A percentile compares a stretch with the other conserved stretches of the same genome.
These are phyloP conservation scores for Paracamarosporium sp. DNA, from an alignment of 2,329 filamentous ascomycete genomes.

Conservation along the genomic window DNA sequence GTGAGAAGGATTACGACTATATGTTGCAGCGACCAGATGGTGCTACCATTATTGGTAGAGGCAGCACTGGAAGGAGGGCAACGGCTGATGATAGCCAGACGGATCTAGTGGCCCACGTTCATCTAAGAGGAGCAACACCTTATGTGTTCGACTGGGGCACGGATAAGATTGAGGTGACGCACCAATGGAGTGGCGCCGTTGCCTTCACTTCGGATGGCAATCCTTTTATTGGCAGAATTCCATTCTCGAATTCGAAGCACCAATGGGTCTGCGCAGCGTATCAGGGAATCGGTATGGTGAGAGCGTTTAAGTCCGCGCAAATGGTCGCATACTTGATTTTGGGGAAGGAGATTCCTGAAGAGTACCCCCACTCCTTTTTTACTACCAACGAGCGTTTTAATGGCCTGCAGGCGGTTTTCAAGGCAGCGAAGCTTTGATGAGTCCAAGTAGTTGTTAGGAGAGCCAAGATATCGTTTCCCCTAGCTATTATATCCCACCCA, in stretches of 20 bases:
- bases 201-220: neutral
- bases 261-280: neutral
- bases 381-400: neutral
- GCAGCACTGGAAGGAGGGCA: neutral
- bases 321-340: neutral
- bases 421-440: neutral
- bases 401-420: neutral
- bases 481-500: no score
- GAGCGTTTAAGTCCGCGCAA: neutral
- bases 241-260: neutral
- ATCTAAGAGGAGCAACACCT: neutral
- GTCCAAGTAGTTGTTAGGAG: neutral
- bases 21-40: neutral
- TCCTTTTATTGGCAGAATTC: neutral
- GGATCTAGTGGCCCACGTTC: neutral
- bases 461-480: no score
- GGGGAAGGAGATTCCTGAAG: neutral
- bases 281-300: neutral
- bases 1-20: neutral
- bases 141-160: neutral
- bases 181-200: neutral
- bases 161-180: neutral
- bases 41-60: neutral
- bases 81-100: neutral
- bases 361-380: neutral